These are phyloP conservation scores for Zanthoxylum bungeanum DNA, from an alignment of 345 rosid genomes.

Conservation along the genomic window DNA sequence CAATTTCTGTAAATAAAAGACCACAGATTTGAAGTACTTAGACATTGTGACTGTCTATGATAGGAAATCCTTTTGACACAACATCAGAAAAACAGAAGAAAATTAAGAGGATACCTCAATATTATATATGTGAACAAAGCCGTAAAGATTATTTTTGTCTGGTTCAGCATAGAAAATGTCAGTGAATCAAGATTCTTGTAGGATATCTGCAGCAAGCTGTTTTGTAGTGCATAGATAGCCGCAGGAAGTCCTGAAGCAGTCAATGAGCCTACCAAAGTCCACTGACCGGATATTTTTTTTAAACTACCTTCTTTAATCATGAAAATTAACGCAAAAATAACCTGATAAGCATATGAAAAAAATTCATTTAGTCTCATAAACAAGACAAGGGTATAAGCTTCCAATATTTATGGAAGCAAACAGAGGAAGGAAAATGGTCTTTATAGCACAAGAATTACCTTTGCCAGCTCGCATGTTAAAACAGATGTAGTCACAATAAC, in stretches of 20 bases:
- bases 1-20: neutral
- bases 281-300: slow-evolving; percentile 55
- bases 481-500: slow-evolving; percentile 94
- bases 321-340: slow-evolving; percentile 67
- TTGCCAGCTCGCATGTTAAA: slow-evolving; percentile 79
- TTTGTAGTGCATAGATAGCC: slow-evolving; percentile 90
- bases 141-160: slow-evolving; percentile 91
- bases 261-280: slow-evolving; percentile 86
- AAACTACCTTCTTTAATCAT: slow-evolving; percentile 82
- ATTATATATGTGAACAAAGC: slow-evolving; percentile 81
- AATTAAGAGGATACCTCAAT: slow-evolving; percentile 51
- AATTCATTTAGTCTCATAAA: neutral
- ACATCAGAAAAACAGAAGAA: slow-evolving; percentile 5
- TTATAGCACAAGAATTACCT: slow-evolving; percentile 40
- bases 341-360: slow-evolving; percentile 41
- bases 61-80: neutral
- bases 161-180: slow-evolving; percentile 91
- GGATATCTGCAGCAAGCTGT: slow-evolving; percentile 98
- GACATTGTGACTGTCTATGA: neutral
- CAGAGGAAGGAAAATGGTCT: neutral
- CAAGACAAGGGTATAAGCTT: neutral
- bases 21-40: neutral
- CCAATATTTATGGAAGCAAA: neutral
- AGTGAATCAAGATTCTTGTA: slow-evolving; percentile 94
- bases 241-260: slow-evolving; percentile 99